Evolutionary conservation across 75 land plant species (phyloP).

Genomic region (Chamaecyparis obtusa): DNA sequence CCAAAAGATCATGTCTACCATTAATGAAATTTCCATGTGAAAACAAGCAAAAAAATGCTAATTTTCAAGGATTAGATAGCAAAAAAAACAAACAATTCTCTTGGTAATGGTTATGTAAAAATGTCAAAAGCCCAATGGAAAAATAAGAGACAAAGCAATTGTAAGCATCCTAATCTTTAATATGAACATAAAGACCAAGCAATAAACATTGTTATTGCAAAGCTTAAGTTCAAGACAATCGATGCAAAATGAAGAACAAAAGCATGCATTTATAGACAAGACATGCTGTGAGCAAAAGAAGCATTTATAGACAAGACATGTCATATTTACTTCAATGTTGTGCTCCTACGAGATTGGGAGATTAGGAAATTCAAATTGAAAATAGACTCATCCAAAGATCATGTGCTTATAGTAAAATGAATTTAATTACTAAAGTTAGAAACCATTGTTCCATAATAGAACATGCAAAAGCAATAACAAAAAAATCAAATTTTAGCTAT

Average conservation of each 20-base stretch:
- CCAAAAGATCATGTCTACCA: no score
- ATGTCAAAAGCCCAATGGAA: background rate
- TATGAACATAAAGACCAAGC: background rate
- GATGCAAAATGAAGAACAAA: background rate
- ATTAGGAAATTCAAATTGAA: background rate
- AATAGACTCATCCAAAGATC: background rate
- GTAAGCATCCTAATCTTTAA: background rate
- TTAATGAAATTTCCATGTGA: no score
- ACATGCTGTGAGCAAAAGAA: background rate
- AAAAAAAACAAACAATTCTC: background rate
- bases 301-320: background rate
- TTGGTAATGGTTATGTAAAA: background rate
- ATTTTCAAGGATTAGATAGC: background rate
- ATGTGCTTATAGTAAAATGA: background rate
- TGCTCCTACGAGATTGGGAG: background rate
- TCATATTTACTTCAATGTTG: no score
- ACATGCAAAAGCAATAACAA: background rate
- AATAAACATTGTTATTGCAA: background rate
- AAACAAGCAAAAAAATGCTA: no score
- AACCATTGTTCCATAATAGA: background rate
- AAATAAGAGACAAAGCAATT: background rate
- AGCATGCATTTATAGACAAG: background rate
- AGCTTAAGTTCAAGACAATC: background rate
- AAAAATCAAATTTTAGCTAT: no score
- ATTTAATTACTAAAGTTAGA: background rate